Base-by-base conservation (phyloP, 2,329 filamentous ascomycete genomes). In the Teratosphaeria zuluensis region DNA sequence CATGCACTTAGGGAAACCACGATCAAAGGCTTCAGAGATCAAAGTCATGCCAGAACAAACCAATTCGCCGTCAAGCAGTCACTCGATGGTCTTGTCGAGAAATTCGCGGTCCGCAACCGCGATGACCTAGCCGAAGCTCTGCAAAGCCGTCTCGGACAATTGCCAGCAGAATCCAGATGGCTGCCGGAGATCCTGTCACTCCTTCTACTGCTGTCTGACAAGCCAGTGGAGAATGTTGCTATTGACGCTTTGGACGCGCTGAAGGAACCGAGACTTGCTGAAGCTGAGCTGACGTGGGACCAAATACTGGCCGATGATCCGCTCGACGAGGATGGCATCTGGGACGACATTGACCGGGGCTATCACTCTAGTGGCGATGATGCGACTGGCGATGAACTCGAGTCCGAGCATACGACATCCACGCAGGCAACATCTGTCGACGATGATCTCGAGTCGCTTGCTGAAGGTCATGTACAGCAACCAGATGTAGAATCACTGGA, bases 111-210 rank as follows among this genome's bases (percentile, higher is more conserved):
- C 57, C 80, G 90, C 54, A 86, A 88, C 68, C 84, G 89, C 62
- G 92, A 96, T 66, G 84, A 84, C 46, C 76, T 96, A 30, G 90
- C 90, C 12, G 85, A 92, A 69, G 85, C 84, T 5, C 75, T 91
- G 38, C 75, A 78, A 46, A 68, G 71, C 51, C 80, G 88, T 38
- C 72, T 90, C 14, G 75, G 80, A 46, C 81, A 85, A 60, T 73
- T 96, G 21, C 75, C 80, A 11, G 68, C 74, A 33, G 70, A 74
- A 14, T 80, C 80, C 51, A 85, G 84, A 73, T 92, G 84, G 81
- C 84, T 84, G 5, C 91, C 92, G 0, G 94, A 97, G 65, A 79
- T 89, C 14, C 76, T 97, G 14, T 85, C 88, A 55, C 74, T 97
- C 0, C 75, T 97, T 11, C 77, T 97, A 7, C 83, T 90, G 61